Evolutionary conservation across 1,284 basidiomycete genomes (phyloP).

Genomic region (Agroathelia rolfsii): DNA sequence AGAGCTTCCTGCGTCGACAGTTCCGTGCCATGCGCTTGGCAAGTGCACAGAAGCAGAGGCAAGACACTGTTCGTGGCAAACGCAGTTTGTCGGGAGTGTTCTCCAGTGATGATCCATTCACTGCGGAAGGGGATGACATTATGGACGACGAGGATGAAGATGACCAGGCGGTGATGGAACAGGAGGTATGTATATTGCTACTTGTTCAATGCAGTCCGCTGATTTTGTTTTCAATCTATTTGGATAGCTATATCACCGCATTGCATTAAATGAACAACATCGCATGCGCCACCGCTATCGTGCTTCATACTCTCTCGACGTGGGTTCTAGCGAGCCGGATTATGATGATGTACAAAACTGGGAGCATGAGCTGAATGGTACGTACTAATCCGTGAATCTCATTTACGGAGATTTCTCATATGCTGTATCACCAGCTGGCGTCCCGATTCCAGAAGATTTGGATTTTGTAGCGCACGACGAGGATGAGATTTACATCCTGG

Average conservation of each 20-base stretch:
- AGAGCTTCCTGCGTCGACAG: slow-evolving; percentile 46
- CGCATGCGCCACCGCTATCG: slow-evolving; percentile 42
- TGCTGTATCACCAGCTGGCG: too few species aligned
- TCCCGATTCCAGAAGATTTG: too few species aligned
- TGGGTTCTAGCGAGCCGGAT: slow-evolving; percentile 66
- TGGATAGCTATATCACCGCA: slow-evolving; percentile 55
- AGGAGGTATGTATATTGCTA: slow-evolving; percentile 43
- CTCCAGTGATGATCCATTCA: slow-evolving; percentile 45
- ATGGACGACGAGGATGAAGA: slow-evolving; percentile 43
- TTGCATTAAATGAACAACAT: slow-evolving; percentile 41
- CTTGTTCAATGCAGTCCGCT: slow-evolving; percentile 5
- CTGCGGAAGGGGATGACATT: slow-evolving; percentile 34
- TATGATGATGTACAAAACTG: slow-evolving; percentile 49
- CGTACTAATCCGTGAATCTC: too few species aligned
- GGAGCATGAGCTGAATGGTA: slow-evolving; percentile 44
- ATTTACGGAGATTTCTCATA: too few species aligned
- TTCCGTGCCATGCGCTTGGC: slow-evolving; percentile 52
- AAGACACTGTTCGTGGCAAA: slow-evolving; percentile 31
- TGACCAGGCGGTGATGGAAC: slow-evolving; percentile 41
- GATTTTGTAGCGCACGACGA: too few species aligned
- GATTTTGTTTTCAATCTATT: slow-evolving; percentile 2
- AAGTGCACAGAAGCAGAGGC: slow-evolving; percentile 43
- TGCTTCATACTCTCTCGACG: slow-evolving; percentile 54
- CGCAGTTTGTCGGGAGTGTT: slow-evolving; percentile 24
- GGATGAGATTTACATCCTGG: too few species aligned